These are phyloP conservation scores for Nannizziopsis arthrosporioides DNA, from an alignment of 2,329 filamentous ascomycete genomes.

Conservation along the genomic window DNA sequence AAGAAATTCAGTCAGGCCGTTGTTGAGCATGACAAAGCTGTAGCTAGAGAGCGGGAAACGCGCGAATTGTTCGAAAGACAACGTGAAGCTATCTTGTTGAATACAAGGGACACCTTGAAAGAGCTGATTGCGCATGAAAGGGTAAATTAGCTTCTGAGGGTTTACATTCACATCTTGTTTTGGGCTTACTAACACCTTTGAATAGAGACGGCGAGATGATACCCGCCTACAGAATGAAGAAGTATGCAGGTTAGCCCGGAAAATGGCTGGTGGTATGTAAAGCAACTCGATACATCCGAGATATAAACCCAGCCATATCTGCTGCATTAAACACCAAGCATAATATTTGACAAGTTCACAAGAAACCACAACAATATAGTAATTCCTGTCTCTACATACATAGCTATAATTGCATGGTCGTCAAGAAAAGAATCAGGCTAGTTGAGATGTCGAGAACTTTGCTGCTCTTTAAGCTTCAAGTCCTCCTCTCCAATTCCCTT, in stretches of 20 bases:
- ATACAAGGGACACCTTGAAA: conserved; percentile 11
- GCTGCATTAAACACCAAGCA: too few species aligned
- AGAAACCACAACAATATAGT: too few species aligned
- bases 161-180: background rate
- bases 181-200: background rate
- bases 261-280: conserved; percentile 12
- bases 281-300: too few species aligned
- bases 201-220: conserved; percentile 15
- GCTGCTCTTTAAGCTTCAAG: conserved; percentile 48
- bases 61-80: conserved; percentile 4
- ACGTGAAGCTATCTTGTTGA: conserved; percentile 5
- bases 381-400: background rate
- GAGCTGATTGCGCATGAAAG: conserved; percentile 13
- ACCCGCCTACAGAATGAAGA: conserved; percentile 15
- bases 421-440: background rate
- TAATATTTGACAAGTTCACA: too few species aligned
- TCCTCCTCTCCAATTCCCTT: conserved; percentile 68
- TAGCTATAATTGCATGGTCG: background rate
- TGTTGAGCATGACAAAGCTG: conserved; percentile 1
- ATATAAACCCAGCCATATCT: too few species aligned
- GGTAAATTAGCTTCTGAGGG: conserved; percentile 6
- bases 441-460: conserved; percentile 3
- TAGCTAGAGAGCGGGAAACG: background rate
- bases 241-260: conserved; percentile 16
- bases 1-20: conserved; percentile 10